Conservation (phyloP, 1,139 yeast genomes). For the Hyphopichia buzzinii region DNA sequence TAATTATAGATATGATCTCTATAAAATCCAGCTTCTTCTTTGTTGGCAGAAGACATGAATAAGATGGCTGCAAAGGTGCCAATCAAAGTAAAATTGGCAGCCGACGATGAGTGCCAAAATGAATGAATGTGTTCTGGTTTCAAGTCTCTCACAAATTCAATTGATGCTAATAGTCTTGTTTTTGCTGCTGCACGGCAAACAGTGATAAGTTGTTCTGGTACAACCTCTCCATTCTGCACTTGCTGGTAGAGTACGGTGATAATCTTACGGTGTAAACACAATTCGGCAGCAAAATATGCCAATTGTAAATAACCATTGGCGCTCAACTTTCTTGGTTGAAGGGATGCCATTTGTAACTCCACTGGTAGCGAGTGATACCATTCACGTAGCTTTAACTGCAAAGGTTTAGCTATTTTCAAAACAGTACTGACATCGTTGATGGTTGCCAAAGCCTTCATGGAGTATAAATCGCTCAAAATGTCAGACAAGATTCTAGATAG, state of each 20-base stretch:
- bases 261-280: slow-evolving; percentile 78
- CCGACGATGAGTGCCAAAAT: slow-evolving; percentile 84
- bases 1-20: slow-evolving; percentile 71
- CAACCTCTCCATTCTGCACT: slow-evolving; percentile 35
- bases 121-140: slow-evolving; percentile 81
- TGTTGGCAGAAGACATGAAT: slow-evolving; percentile 56
- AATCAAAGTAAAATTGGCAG: slow-evolving; percentile 73
- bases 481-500: slow-evolving; percentile 71
- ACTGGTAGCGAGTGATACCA: slow-evolving; percentile 85
- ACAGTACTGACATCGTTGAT: slow-evolving; percentile 62
- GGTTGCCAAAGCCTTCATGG: slow-evolving; percentile 61
- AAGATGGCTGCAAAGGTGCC: slow-evolving; percentile 85
- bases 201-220: slow-evolving; percentile 55
- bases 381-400: slow-evolving; percentile 70
- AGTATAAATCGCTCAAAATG: slow-evolving; percentile 66
- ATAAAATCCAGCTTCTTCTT: slow-evolving; percentile 63
- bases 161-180: slow-evolving; percentile 75
- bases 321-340: slow-evolving; percentile 59
- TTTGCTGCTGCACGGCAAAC: slow-evolving; percentile 86
- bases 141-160: slow-evolving; percentile 73
- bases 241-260: slow-evolving; percentile 55
- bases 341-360: slow-evolving; percentile 62
- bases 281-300: slow-evolving; percentile 85
- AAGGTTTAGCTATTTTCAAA: slow-evolving; percentile 75
- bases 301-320: slow-evolving; percentile 76